Base-by-base conservation (phyloP, 2,329 filamentous ascomycete species). In the Dichotomopilus funicola region DNA sequence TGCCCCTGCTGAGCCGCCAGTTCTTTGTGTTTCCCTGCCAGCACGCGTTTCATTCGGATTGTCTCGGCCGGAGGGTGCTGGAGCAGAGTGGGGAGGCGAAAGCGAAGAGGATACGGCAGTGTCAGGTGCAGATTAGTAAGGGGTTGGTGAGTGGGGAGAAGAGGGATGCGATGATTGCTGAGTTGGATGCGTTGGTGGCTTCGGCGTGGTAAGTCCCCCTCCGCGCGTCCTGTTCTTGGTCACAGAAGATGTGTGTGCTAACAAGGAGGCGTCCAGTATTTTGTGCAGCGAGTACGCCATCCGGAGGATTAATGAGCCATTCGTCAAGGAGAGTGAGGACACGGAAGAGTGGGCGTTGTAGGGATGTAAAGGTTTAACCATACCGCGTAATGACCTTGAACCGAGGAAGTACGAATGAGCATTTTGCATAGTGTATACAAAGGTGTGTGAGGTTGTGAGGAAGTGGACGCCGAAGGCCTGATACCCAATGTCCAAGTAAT, bases 11-110 rank as follows among this genome's bases (percentile, higher is more conserved):
- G 12, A 91, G 88, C 66, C 76, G 91, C 53, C 91, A 96, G 65
- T 99, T 99, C 72, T 99, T 97, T 64, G 94, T 99, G 13, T 99
- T 99, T 63, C 94, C 94, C 0, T 99, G 94, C 71, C 94, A 99
- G 75, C 94, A 99, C 72, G 89, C 91, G 3, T 99, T 99, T 67
- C 94, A 99, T 71, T 92, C 89, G 43, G 94, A 99, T 68, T 99
- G 94, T 69, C 73, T 99, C 49, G 92, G 90, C 0, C 86, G 83
- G 65, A 88, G 87, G 67, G 90, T 97, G 0, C 79, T 96, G 52
- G 88, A 92, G 69, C 86, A 90, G 61, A 85, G 87, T 1, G 89
- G 90, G 0, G 76, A 86, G 51, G 86, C 83, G 13, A 89, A 87
- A 71, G 84, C 86, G 12, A 86, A 86, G 69, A 79, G 88, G 62